A percentile compares a stretch with the other conserved stretches of the same genome.
These are phyloP conservation scores for Hypsizygus marmoreus DNA, from an alignment of 768 basidiomycete species.

Conservation along the genomic window DNA sequence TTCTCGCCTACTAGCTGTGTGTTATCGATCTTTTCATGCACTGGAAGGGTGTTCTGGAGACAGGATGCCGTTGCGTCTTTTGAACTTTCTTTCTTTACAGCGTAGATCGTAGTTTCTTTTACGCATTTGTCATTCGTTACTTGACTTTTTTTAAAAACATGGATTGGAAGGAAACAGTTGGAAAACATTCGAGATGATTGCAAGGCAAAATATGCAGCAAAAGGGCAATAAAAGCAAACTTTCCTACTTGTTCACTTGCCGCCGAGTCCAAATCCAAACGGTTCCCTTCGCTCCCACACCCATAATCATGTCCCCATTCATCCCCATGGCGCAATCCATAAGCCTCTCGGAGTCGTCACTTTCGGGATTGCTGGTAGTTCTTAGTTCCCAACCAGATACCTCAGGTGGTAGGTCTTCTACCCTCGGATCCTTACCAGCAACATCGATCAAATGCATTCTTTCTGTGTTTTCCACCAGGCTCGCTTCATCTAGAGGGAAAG, in stretches of 20 bases:
- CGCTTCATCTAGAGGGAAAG: constrained; percentile 40
- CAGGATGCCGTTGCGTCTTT: background rate
- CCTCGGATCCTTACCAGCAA: constrained; percentile 9
- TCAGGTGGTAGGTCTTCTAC: constrained; percentile 7
- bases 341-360: constrained; percentile 26
- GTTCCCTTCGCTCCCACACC: constrained; percentile 41
- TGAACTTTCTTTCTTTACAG: background rate
- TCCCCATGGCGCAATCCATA: constrained; percentile 43
- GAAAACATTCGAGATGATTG: too few relatives aligned
- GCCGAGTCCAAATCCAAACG: constrained; percentile 41
- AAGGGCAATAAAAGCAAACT: background rate
- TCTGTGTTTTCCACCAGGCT: constrained; percentile 20
- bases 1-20: too few relatives aligned
- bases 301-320: constrained; percentile 41
- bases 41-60: constrained; percentile 15
- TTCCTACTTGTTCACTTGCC: background rate
- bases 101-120: background rate
- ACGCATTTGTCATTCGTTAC: constrained; percentile 17
- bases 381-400: constrained; percentile 24
- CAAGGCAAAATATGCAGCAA: too few relatives aligned
- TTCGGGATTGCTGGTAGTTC: constrained; percentile 4
- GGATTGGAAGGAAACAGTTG: constrained; percentile 8
- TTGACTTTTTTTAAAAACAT: background rate
- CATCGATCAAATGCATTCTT: constrained; percentile 28
- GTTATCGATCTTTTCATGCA: constrained; percentile 8